Evolutionary conservation across 164 flowering plant genomes (phyloP), one percentile per base, ranked within the genome.

Genomic region (Sextonia rubra): DNA sequence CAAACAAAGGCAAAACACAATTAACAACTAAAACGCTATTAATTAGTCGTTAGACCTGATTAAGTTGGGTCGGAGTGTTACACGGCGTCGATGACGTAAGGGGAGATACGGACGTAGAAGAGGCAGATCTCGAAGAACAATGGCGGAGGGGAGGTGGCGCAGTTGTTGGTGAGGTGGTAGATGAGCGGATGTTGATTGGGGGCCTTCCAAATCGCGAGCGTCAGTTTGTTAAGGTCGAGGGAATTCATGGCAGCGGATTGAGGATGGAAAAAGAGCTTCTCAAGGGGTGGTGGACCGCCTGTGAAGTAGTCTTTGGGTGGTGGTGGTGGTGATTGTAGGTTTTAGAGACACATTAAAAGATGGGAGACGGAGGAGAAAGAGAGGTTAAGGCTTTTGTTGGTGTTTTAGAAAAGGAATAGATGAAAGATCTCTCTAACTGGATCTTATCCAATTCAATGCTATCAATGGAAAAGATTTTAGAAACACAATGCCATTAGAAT

Each of bases 101-200:
- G 89, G 2, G 89, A 26, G 25, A 91, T 79, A 12, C 96, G 82
- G 2, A 91, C 96, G 75, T 91, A 92, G 78, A 94, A 91, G 0
- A 94, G 81, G 11, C 97, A 85, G 68, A 91, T 86, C 75, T 77
- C 83, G 12, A 80, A 71, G 64, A 69, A 80, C 1, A 66, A 17
- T 0, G 76, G 71, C 78, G 47, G 85, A 66, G 30, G 82, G 80
- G 64, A 84, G 80, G 72, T 86, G 80, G 74, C 86, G 86, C 22
- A 77, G 71, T 22, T 71, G 69, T 14, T 77, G 44, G 71, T 66
- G 20, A 77, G 18, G n/a, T 73, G 71, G 15, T 78, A 75, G 63
- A 66, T 23, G 29, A 77, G 58, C 2, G 70, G 15, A 52, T 27
- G 18, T 11, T 56, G 12, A 27, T 56, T 73, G 22, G 70, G 60